A percentile compares a stretch with the other conserved stretches of the same genome.
phyloP scores from a whole-genome alignment of 1,139 yeast genomes.

The Yamadazyma epiphylla region DNA sequence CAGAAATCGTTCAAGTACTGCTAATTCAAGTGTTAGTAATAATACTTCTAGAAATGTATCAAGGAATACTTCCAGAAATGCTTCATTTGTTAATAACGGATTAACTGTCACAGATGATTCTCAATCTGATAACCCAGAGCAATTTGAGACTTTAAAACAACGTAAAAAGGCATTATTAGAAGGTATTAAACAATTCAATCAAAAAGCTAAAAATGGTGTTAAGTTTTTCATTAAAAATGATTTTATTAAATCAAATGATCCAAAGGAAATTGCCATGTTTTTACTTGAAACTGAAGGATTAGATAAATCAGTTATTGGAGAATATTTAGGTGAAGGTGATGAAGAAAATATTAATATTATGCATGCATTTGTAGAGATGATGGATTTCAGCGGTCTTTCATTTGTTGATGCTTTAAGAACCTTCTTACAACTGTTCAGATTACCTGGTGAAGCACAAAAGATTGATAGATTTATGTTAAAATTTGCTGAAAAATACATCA shows the following conservation, averaged over 20 bases:
- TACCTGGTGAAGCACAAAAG: conserved; percentile 98
- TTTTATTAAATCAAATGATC: conserved; percentile 58
- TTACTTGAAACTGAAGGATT: conserved; percentile 74
- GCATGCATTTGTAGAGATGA: conserved; percentile 90
- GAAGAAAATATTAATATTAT: conserved; percentile 73
- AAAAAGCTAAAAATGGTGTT: conserved; percentile 80
- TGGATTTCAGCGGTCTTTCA: conserved; percentile 66
- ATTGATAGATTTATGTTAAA: conserved; percentile 95
- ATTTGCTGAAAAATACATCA: conserved; percentile 87
- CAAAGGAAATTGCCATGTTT: conserved; percentile 70
- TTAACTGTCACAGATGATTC: conserved; percentile 14
- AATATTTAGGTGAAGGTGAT: conserved; percentile 87
- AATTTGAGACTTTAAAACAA: conserved; percentile 81
- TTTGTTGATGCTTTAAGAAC: conserved; percentile 85
- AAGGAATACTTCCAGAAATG: conserved; percentile 20
- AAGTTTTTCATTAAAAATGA: conserved; percentile 56
- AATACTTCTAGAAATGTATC: conserved; percentile 8
- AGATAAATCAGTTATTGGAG: conserved; percentile 85
- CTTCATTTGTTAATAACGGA: conserved; percentile 23
- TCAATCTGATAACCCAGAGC: conserved; percentile 70
- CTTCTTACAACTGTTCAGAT: conserved; percentile 81
- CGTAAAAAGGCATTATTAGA: conserved; percentile 79
- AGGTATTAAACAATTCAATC: conserved; percentile 77
- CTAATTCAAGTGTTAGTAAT: conserved; percentile 32
- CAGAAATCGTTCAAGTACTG: conserved; percentile 39